Conservation (phyloP, 768 basidiomycete species). For the Rossbeevera mucosa region DNA sequence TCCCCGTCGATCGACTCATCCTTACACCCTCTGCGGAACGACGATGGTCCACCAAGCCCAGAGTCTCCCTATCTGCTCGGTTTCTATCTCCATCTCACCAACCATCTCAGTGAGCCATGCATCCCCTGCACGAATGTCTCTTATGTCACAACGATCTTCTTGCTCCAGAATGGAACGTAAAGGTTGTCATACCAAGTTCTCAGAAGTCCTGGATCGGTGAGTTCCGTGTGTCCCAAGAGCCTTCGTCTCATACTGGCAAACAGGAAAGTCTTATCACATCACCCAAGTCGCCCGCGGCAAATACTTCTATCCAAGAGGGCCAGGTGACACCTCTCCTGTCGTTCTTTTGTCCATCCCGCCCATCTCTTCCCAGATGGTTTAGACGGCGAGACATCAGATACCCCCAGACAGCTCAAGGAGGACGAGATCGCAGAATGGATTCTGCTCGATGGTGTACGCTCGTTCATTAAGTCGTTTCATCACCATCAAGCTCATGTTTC, state of each 20-base stretch:
- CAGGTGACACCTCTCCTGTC: slow-evolving; percentile 32
- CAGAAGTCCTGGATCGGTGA: slow-evolving; percentile 89
- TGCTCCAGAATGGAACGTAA: slow-evolving; percentile 66
- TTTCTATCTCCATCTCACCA: slow-evolving; percentile 57
- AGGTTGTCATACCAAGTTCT: slow-evolving; percentile 72
- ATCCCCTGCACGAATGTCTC: slow-evolving; percentile 6
- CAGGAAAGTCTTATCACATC: slow-evolving; percentile 80
- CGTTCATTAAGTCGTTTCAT: slow-evolving; percentile 19
- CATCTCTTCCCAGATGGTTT: slow-evolving; percentile 41
- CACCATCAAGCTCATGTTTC: slow-evolving; percentile 4
- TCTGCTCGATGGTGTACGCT: slow-evolving; percentile 70
- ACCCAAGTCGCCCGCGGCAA: slow-evolving; percentile 63
- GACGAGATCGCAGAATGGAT: slow-evolving; percentile 90
- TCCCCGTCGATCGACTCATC: neutral
- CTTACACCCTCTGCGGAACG: slow-evolving; percentile 53
- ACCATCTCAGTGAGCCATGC: slow-evolving; percentile 56
- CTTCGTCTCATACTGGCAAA: neutral
- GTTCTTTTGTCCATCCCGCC: neutral
- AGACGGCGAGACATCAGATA: slow-evolving; percentile 58
- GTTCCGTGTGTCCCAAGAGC: slow-evolving; percentile 13
- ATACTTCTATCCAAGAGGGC: slow-evolving; percentile 72
- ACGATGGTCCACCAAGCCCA: slow-evolving; percentile 73
- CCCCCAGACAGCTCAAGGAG: slow-evolving; percentile 62
- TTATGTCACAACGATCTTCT: slow-evolving; percentile 4
- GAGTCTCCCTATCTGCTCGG: slow-evolving; percentile 77